Evolutionary conservation across 176 grass and related monocot species (phyloP).

Genomic region (Aechmea fasciata): DNA sequence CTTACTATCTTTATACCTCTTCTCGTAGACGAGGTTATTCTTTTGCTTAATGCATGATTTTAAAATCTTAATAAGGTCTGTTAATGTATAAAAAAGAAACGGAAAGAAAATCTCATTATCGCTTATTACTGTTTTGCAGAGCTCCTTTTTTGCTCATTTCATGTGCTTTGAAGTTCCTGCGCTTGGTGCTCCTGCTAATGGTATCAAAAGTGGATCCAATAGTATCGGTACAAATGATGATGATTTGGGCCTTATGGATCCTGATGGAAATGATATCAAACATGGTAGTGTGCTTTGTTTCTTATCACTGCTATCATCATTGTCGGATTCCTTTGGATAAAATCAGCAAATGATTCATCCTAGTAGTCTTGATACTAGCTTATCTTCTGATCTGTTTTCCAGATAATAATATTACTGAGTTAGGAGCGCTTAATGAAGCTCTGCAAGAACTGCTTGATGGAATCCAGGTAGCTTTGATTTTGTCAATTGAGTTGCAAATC

Average conservation of each 20-base stretch:
- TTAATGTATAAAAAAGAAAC: constrained; percentile 4
- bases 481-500: background rate
- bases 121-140: constrained; percentile 39
- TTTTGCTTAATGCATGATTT: constrained; percentile 1
- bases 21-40: constrained; percentile 86
- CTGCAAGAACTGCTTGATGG: constrained; percentile 97
- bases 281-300: constrained; percentile 33
- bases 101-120: constrained; percentile 10
- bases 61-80: background rate
- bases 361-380: background rate
- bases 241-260: constrained; percentile 70
- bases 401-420: constrained; percentile 57
- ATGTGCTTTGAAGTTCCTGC: constrained; percentile 97
- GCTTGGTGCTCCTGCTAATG: constrained; percentile 44
- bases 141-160: constrained; percentile 99
- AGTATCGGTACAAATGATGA: constrained; percentile 51
- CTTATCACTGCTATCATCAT: background rate
- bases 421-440: constrained; percentile 72
- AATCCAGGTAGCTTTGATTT: constrained; percentile 64
- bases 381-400: constrained; percentile 19
- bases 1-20: constrained; percentile 99
- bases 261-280: constrained; percentile 81
- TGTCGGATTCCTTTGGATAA: background rate
- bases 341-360: background rate
- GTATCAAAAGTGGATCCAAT: constrained; percentile 39